These are phyloP conservation scores for Amborella trichopoda DNA, from an alignment of 164 flowering plant species.

Conservation along the genomic window DNA sequence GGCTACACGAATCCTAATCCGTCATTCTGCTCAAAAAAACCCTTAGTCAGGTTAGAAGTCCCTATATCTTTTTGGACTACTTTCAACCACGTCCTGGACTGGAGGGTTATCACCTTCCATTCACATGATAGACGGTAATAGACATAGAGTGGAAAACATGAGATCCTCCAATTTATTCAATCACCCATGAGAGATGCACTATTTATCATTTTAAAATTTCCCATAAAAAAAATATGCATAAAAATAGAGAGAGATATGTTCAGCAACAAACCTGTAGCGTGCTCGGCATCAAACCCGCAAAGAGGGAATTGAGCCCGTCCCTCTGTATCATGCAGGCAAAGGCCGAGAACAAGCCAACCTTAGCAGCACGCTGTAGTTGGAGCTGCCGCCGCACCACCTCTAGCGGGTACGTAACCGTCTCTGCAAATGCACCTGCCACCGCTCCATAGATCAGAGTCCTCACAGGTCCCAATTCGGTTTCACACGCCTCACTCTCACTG, in stretches of 20 bases:
- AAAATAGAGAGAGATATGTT: not conserved
- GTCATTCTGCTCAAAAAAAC: too few species aligned
- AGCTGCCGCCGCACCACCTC: conserved; percentile 13
- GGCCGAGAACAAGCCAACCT: conserved; percentile 2
- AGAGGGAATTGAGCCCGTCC: conserved; percentile 8
- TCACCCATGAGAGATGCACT: not conserved
- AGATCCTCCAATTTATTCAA: not conserved
- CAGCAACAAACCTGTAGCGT: conserved; percentile 9
- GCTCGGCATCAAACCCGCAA: conserved; percentile 10
- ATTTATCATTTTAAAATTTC: not conserved
- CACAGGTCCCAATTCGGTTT: conserved; percentile 4
- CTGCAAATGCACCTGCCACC: conserved; percentile 9
- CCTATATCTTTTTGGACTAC: too few species aligned
- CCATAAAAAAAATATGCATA: not conserved
- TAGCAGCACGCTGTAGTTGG: conserved; percentile 5
- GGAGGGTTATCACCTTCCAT: not conserved
- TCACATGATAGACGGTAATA: not conserved
- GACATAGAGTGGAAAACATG: not conserved
- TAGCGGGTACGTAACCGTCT: conserved; percentile 10
- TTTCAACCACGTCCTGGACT: not conserved
- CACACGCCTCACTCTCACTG: not conserved
- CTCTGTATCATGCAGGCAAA: conserved; percentile 5
- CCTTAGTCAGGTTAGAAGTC: too few species aligned
- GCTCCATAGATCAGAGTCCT: conserved; percentile 8
- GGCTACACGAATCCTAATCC: too few species aligned